A percentile compares a stretch with the other conserved stretches of the same genome.
Conservation (phyloP, 257 asterid genomes). For the Misopates orontium region DNA sequence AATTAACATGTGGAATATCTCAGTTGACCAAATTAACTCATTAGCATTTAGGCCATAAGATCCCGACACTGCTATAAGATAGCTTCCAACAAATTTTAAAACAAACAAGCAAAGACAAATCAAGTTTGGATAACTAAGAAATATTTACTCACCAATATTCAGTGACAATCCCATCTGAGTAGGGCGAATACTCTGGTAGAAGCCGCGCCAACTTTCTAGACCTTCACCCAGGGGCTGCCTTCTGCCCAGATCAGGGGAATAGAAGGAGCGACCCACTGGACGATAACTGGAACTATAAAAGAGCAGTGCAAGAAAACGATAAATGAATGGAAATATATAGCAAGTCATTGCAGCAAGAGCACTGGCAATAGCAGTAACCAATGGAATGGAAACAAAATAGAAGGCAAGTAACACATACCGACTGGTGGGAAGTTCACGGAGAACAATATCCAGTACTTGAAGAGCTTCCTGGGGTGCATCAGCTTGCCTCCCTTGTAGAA, state of each 20-base stretch:
- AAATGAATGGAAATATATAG: background rate
- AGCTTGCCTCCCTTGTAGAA: constrained; percentile 41
- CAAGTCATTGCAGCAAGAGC: no score
- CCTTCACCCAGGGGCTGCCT: constrained; percentile 47
- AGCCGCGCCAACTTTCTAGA: constrained; percentile 54
- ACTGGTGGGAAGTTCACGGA: constrained; percentile 41
- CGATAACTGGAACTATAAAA: constrained; percentile 32
- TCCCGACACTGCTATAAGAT: background rate
- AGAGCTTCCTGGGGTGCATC: constrained; percentile 50
- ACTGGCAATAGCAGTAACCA: no score
- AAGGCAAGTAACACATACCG: constrained; percentile 10
- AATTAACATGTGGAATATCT: background rate
- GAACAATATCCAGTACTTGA: constrained; percentile 50
- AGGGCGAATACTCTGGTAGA: constrained; percentile 52
- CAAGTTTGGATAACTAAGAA: background rate
- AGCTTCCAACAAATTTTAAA: constrained; percentile 3
- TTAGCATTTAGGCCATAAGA: background rate
- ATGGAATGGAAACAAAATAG: background rate
- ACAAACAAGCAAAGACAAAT: background rate
- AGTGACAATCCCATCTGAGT: constrained; percentile 54
- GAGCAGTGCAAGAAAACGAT: background rate
- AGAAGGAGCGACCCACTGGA: constrained; percentile 47
- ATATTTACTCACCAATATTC: constrained; percentile 55
- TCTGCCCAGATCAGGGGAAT: constrained; percentile 45
- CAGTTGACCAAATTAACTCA: background rate